Base-by-base conservation (phyloP, 805 yeast species). In the Maudiozyma serrabonitensis region DNA sequence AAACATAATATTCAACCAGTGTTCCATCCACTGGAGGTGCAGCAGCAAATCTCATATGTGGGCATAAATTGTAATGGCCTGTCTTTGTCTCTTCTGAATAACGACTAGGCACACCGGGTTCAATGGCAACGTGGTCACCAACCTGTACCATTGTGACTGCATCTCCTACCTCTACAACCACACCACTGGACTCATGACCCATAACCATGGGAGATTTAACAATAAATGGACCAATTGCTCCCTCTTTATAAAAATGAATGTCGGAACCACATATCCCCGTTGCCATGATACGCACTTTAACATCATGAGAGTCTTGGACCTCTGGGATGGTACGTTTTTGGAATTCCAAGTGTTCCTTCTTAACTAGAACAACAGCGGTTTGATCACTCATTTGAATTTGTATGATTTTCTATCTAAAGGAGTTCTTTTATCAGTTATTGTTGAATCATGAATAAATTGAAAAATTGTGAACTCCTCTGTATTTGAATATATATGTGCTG, bases 191-290 rank as follows among this genome's bases (percentile, higher is more conserved):
- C 62, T 88, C 96, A 62, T 88, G 96, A 43, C 96, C 96, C 55
- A 87, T 70, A 37, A 87, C 88, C 91, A 87, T 84, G 43, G 95
- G 95, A 25, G 73, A 69, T 54, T 75, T 76, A 51, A 88, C 83
- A 8, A 81, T 79, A 58, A 85, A 87, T 8, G 79, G 75, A 23
- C 95, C 96, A 60, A 87, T 84, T 48, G 74, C 75, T 3, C 95
- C 96, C 55, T 84, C 84, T 31, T 80, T 76, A 59, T 80, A 87
- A 71, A 83, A 88, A 64, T 87, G 95, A 52, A 87, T 82, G 62
- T 87, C 95, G 1, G 88, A 81, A 3, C 95, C 95, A 66, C 95
- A 88, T 51, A 88, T 81, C 31, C 96, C 96, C 0, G 95, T 87
- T 59, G 83, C 80, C 67, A 82, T 86, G 56, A 87, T 81, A 46